A percentile compares a stretch with the other conserved stretches of the same genome.
These are phyloP conservation scores for Sarocladium kiliense DNA, from an alignment of 2,329 filamentous ascomycete genomes.

Conservation along the genomic window DNA sequence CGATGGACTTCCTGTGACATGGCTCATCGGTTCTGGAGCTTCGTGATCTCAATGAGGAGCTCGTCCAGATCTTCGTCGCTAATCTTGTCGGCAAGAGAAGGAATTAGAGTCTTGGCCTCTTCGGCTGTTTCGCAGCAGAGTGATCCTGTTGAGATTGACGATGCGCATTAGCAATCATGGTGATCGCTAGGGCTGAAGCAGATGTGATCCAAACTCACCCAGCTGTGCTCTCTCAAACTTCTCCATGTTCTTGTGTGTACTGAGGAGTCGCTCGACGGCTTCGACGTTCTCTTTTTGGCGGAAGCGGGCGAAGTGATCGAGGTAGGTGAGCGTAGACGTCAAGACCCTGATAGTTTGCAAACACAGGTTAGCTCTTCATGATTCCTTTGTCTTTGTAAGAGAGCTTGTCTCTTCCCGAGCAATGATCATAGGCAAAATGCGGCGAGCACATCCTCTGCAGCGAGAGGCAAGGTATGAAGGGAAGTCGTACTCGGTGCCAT, in stretches of 20 bases:
- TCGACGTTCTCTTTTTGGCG: constrained; percentile 93
- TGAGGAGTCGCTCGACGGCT: constrained; percentile 83
- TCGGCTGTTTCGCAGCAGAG: constrained; percentile 89
- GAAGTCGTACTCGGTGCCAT: constrained; percentile 70
- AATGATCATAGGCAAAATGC: too few species aligned
- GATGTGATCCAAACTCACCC: constrained; percentile 45
- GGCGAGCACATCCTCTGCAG: too few species aligned
- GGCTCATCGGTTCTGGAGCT: constrained; percentile 50
- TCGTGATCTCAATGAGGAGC: constrained; percentile 84
- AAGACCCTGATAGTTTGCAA: constrained; percentile 56
- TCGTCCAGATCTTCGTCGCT: constrained; percentile 82
- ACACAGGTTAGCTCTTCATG: constrained; percentile 9
- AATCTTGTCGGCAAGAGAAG: constrained; percentile 84
- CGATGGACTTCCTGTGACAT: too few species aligned
- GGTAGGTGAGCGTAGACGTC: constrained; percentile 83
- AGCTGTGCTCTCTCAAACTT: constrained; percentile 93
- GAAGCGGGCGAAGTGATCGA: constrained; percentile 92
- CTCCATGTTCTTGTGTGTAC: constrained; percentile 71
- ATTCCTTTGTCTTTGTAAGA: too few species aligned
- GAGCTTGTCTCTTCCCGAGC: too few species aligned
- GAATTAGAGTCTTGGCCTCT: constrained; percentile 94
- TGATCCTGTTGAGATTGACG: constrained; percentile 54
- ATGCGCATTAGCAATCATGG: background rate
- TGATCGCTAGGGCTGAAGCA: background rate
- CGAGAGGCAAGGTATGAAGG: background rate